These are phyloP conservation scores for Microbotryum scabiosae DNA, from an alignment of 1,284 basidiomycete genomes.

Conservation along the genomic window DNA sequence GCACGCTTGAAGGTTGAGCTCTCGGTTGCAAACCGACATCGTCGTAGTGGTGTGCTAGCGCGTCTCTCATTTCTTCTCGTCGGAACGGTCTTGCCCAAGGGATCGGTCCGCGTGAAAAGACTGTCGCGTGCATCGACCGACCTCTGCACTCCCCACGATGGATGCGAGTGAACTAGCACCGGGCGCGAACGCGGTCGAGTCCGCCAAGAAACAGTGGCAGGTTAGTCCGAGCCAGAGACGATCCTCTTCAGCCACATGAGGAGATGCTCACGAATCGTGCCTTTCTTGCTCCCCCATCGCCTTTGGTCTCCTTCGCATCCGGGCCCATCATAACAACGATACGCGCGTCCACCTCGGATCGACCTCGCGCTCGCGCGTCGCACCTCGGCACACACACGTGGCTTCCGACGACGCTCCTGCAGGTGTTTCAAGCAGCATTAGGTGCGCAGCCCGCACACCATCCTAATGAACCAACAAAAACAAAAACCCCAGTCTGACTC, in stretches of 20 bases:
- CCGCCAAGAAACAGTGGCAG: constrained; percentile 1
- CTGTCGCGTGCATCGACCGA: background rate
- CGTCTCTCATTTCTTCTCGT: background rate
- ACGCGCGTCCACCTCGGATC: background rate
- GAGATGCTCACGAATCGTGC: background rate
- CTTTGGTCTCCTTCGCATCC: too few species aligned
- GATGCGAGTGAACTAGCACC: constrained; percentile 12
- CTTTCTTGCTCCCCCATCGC: background rate
- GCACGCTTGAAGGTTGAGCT: too few species aligned
- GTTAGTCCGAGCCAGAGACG: too few species aligned
- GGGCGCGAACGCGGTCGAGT: constrained; percentile 8
- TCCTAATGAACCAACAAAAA: background rate
- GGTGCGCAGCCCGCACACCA: background rate
- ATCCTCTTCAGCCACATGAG: too few species aligned
- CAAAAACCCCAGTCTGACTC: background rate
- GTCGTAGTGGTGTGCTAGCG: background rate
- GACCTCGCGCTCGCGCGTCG: background rate
- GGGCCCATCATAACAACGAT: too few species aligned
- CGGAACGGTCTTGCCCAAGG: too few species aligned
- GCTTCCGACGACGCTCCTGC: background rate
- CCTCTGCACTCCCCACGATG: background rate
- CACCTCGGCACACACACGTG: background rate
- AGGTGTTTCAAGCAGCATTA: constrained; percentile 7
- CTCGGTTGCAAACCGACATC: too few species aligned
- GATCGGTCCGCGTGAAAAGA: too few species aligned